phyloP scores from a whole-genome alignment of 2,329 filamentous ascomycete species.

The Scytalidium lignicola region DNA sequence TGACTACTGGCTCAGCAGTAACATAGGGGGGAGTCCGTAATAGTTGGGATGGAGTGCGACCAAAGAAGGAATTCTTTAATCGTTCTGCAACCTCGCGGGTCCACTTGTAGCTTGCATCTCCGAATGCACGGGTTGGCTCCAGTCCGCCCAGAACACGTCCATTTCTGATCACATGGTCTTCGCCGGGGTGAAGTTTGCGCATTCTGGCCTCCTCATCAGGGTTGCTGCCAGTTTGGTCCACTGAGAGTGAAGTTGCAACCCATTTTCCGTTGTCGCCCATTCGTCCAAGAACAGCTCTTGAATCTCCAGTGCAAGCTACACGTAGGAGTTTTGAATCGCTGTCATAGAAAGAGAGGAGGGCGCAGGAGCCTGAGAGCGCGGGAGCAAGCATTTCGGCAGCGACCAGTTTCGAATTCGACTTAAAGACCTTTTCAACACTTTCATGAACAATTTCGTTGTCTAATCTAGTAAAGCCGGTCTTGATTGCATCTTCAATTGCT shows the following conservation, averaged over 20 bases:
- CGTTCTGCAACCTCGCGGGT: slow-evolving; percentile 75
- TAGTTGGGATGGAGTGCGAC: slow-evolving; percentile 67
- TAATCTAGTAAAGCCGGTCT: slow-evolving; percentile 79
- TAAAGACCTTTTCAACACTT: slow-evolving; percentile 85
- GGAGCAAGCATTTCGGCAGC: slow-evolving; percentile 90
- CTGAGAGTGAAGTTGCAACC: slow-evolving; percentile 82
- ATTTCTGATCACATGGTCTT: slow-evolving; percentile 80
- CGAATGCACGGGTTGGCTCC: slow-evolving; percentile 91
- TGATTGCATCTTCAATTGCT: slow-evolving; percentile 86
- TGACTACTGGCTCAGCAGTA: slow-evolving; percentile 91
- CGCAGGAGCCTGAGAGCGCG: slow-evolving; percentile 94
- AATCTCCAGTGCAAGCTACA: slow-evolving; percentile 95
- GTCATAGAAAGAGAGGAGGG: slow-evolving; percentile 94
- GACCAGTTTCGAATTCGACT: slow-evolving; percentile 81
- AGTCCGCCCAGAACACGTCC: slow-evolving; percentile 88
- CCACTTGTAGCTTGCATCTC: slow-evolving; percentile 98
- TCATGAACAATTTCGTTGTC: slow-evolving; percentile 94
- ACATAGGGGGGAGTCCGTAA: slow-evolving; percentile 94
- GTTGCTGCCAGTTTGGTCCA: slow-evolving; percentile 90
- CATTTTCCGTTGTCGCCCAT: slow-evolving; percentile 77
- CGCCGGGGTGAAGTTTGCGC: slow-evolving; percentile 80
- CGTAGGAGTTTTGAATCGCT: slow-evolving; percentile 77
- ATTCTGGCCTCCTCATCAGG: slow-evolving; percentile 78
- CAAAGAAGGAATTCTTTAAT: slow-evolving; percentile 83
- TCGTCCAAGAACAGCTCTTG: slow-evolving; percentile 86